Evolutionary conservation across 2,329 filamentous ascomycete species (phyloP).

Genomic region (Hypoxylon sp.): DNA sequence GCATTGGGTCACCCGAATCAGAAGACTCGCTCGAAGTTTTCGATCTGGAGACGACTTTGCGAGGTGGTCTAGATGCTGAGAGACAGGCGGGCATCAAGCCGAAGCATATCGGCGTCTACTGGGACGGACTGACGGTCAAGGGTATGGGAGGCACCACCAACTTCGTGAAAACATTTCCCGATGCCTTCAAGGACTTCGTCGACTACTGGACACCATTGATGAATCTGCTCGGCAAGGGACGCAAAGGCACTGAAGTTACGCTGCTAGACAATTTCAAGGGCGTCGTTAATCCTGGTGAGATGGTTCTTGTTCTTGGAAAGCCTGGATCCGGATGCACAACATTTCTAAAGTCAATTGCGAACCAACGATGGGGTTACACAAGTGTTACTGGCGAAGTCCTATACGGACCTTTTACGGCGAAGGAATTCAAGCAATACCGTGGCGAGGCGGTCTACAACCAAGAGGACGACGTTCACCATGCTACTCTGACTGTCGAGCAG

Average conservation of each 20-base stretch:
- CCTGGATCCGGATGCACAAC: slow-evolving; percentile 81
- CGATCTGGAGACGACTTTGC: slow-evolving; percentile 80
- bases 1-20: slow-evolving; percentile 56
- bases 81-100: slow-evolving; percentile 81
- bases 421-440: slow-evolving; percentile 80
- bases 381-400: slow-evolving; percentile 75
- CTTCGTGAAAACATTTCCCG: slow-evolving; percentile 80
- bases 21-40: slow-evolving; percentile 71
- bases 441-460: slow-evolving; percentile 89
- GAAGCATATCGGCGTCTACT: slow-evolving; percentile 84
- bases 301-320: slow-evolving; percentile 85
- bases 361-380: slow-evolving; percentile 72
- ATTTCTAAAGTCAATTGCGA: slow-evolving; percentile 76
- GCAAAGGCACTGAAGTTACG: slow-evolving; percentile 77
- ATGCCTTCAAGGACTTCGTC: slow-evolving; percentile 82
- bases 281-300: slow-evolving; percentile 83
- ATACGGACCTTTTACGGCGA: slow-evolving; percentile 79
- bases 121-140: slow-evolving; percentile 81
- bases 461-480: slow-evolving; percentile 87
- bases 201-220: slow-evolving; percentile 77
- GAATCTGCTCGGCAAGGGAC: slow-evolving; percentile 73
- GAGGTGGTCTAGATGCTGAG: slow-evolving; percentile 78
- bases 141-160: slow-evolving; percentile 81
- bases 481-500: slow-evolving; percentile 88
- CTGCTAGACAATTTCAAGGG: slow-evolving; percentile 80